phyloP scores from a whole-genome alignment of 441 rosid genomes.

The Metrosideros polymorpha region DNA sequence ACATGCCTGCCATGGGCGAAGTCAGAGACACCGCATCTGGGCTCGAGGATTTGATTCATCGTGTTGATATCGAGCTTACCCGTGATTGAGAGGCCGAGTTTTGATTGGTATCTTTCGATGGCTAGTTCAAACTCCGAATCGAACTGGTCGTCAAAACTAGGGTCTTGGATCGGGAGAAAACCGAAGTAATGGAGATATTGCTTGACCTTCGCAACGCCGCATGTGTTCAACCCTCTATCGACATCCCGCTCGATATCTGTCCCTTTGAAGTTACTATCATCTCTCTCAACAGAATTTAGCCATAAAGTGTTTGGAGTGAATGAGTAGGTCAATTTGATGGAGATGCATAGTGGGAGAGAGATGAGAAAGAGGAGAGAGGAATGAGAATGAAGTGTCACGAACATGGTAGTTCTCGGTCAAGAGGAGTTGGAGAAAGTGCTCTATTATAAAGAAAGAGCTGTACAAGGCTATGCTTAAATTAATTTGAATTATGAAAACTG shows the following conservation, averaged over 20 bases:
- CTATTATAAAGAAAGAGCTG: constrained; percentile 16
- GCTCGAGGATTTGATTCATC: constrained; percentile 27
- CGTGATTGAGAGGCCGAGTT: constrained; percentile 36
- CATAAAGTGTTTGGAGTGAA: neutral
- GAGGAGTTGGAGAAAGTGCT: constrained; percentile 12
- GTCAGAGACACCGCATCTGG: constrained; percentile 59
- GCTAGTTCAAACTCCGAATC: constrained; percentile 36
- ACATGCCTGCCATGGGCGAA: constrained; percentile 18
- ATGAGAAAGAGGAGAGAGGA: constrained; percentile 11
- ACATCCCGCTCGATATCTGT: constrained; percentile 9
- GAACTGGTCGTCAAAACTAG: constrained; percentile 36
- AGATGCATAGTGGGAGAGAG: neutral
- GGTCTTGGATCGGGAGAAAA: constrained; percentile 17
- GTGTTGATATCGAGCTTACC: constrained; percentile 48
- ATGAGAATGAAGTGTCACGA: neutral
- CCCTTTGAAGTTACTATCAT: neutral
- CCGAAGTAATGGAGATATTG: constrained; percentile 47
- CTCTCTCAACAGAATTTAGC: neutral
- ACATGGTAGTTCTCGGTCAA: neutral
- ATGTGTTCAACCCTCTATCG: constrained; percentile 14
- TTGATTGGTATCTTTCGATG: constrained; percentile 27
- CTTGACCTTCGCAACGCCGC: constrained; percentile 34
- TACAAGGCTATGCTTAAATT: neutral
- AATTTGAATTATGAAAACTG: neutral
- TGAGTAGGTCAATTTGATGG: neutral